Evolutionary conservation across 495 filamentous ascomycete genomes (phyloP), one percentile per base, ranked within the genome.

Genomic region (Penicillium flavigenum): DNA sequence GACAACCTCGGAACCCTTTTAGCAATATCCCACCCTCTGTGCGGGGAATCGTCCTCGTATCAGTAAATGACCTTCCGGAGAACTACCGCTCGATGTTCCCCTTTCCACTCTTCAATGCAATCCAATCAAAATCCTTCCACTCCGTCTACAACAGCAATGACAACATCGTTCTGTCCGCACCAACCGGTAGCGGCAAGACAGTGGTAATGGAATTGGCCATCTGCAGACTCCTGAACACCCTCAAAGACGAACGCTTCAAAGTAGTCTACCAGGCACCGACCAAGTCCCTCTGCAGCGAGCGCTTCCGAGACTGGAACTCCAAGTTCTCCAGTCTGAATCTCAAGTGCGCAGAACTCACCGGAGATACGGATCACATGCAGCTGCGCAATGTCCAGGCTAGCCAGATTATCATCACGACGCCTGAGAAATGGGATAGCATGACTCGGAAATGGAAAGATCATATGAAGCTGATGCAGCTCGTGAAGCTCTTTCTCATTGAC

Each of bases 391-490:
- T 96, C 12, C 87, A 91, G 51, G 85, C 76, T 62, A 93, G 92
- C 36, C 88, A 87, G 50, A 91, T 98, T 55, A 96, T 98, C 56
- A 86, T 98, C 48, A 98, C 94, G 0, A 98, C 94, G 0, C 94
- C 94, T 1, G 94, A 98, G 71, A 98, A 98, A 69, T 98, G 94
- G 94, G 94, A 98, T 71, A 96, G 91, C 57, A 88, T 98, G 71
- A 98, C 94, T 1, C 82, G 94, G 31, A 94, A 92, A 70, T 98
- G 94, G 94, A 86, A 89, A 63, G 94, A 98, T 63, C 91, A 98
- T 65, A 79, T 79, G 47, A 89, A 81, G 61, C 76, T 98, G 22
- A 85, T 98, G 73, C 83, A 91, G 59, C 75, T 97, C 59, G 86
- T 98, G 26, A 91, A 91, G 63, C 74, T 98, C 0, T 96, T 97